Conservation (phyloP, 2,329 filamentous ascomycete species). For the Beauveria asiatica region DNA sequence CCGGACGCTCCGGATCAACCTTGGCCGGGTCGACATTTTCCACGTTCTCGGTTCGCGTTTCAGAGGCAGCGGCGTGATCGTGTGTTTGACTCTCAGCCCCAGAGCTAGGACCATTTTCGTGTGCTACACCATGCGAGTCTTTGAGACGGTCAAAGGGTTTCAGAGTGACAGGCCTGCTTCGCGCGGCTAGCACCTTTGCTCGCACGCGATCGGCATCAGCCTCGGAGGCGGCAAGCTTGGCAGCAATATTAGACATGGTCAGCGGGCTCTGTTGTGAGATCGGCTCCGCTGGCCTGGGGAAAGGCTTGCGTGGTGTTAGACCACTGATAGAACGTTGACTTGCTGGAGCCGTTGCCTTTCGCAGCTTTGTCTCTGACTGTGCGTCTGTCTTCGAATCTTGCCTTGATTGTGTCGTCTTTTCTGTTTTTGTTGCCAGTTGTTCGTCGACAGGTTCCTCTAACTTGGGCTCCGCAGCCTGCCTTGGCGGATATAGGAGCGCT, state of each 20-base stretch:
- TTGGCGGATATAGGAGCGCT: not conserved
- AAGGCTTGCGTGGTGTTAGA: constrained; percentile 24
- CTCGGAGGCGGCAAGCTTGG: constrained; percentile 56
- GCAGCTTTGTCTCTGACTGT: not conserved
- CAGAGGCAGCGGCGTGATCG: not conserved
- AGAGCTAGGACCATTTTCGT: not conserved
- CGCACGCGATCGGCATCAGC: constrained; percentile 55
- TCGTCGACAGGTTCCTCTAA: not conserved
- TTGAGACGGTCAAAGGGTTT: constrained; percentile 14
- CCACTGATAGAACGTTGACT: not conserved
- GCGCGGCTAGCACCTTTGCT: constrained; percentile 51
- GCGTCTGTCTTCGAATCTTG: not conserved
- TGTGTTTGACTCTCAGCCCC: constrained; percentile 6
- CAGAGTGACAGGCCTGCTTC: constrained; percentile 16
- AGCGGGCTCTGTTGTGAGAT: constrained; percentile 45
- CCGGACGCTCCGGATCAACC: constrained; percentile 18
- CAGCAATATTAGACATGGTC: constrained; percentile 53
- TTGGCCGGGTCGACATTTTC: constrained; percentile 29
- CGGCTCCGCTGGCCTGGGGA: constrained; percentile 22
- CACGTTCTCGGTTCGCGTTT: constrained; percentile 6
- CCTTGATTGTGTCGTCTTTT: not conserved
- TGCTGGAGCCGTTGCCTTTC: not conserved
- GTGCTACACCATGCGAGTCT: not conserved
- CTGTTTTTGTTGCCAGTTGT: not conserved
- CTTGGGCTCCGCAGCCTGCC: not conserved